Conservation (phyloP, 129 eudicot genomes). For the Escallonia rubra region DNA sequence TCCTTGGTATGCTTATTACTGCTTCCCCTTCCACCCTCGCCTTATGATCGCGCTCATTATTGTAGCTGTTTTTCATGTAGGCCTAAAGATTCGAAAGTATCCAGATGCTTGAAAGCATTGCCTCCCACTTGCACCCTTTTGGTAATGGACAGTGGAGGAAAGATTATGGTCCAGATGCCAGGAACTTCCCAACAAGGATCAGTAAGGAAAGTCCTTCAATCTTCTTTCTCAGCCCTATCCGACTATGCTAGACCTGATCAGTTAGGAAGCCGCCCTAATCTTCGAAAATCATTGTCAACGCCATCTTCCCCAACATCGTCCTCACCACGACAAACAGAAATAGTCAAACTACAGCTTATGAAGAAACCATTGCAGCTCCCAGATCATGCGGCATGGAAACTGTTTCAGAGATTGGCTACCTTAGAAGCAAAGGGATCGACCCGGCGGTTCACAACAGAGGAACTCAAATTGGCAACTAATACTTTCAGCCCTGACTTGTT, state of each 20-base stretch:
- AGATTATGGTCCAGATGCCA: slow-evolving; percentile 17
- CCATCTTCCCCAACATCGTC: slow-evolving; percentile 25
- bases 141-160: slow-evolving; percentile 36
- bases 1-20: slow-evolving; percentile 14
- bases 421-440: slow-evolving; percentile 22
- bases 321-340: slow-evolving; percentile 10
- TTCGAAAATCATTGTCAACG: slow-evolving; percentile 31
- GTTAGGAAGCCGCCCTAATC: not conserved
- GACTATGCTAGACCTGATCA: not conserved
- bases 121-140: slow-evolving; percentile 47
- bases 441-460: slow-evolving; percentile 16
- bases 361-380: not conserved
- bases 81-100: slow-evolving; percentile 17
- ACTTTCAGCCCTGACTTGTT: slow-evolving; percentile 20
- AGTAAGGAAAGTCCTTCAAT: slow-evolving; percentile 11
- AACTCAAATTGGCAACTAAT: slow-evolving; percentile 23
- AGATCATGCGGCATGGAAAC: slow-evolving; percentile 1
- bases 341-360: not conserved
- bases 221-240: slow-evolving; percentile 21
- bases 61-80: slow-evolving; percentile 6
- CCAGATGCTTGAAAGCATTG: slow-evolving; percentile 26
- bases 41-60: not conserved
- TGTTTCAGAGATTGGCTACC: slow-evolving; percentile 25
- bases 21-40: not conserved
- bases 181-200: slow-evolving; percentile 44